Evolutionary conservation across 1,284 basidiomycete species (phyloP).

Genomic region (Ganoderma resinaceum): DNA sequence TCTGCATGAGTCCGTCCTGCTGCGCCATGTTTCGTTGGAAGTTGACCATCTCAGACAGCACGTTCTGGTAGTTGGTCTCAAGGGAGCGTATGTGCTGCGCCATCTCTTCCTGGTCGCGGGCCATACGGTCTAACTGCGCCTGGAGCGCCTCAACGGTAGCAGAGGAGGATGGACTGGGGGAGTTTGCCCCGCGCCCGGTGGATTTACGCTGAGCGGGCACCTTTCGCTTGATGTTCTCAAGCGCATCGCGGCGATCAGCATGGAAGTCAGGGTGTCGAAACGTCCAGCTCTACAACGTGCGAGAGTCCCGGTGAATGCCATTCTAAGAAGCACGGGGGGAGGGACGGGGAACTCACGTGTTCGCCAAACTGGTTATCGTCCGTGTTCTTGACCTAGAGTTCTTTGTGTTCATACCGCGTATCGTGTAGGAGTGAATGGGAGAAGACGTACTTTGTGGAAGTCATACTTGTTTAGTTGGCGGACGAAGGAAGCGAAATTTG

Average conservation of each 20-base stretch:
- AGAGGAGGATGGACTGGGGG: conserved; percentile 36
- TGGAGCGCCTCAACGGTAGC: conserved; percentile 50
- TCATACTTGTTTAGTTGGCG: conserved; percentile 98
- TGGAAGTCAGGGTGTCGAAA: conserved; percentile 96
- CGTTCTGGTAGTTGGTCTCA: conserved; percentile 79
- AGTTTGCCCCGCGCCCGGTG: conserved; percentile 38
- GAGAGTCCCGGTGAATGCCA: conserved; percentile 4
- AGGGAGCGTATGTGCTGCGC: conserved; percentile 66
- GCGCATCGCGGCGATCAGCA: conserved; percentile 81
- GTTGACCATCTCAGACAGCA: conserved; percentile 83
- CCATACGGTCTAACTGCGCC: conserved; percentile 56
- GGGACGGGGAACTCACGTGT: conserved; percentile 56
- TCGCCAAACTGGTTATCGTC: conserved; percentile 83
- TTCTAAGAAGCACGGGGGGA: conserved; percentile 7
- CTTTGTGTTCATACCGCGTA: conserved; percentile 4
- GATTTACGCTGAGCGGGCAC: conserved; percentile 78
- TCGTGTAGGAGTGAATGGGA: conserved; percentile 6
- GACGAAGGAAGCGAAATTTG: conserved; percentile 95
- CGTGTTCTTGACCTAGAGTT: conserved; percentile 72
- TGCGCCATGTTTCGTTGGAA: conserved; percentile 87
- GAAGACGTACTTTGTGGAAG: conserved; percentile 84
- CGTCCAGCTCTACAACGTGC: conserved; percentile 80
- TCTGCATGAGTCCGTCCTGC: conserved; percentile 87
- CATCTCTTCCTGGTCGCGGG: conserved; percentile 66
- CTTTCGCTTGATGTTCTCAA: conserved; percentile 96